Evolutionary conservation across 179 eudicot genomes (phyloP).

Genomic region (Carnegiea gigantea): DNA sequence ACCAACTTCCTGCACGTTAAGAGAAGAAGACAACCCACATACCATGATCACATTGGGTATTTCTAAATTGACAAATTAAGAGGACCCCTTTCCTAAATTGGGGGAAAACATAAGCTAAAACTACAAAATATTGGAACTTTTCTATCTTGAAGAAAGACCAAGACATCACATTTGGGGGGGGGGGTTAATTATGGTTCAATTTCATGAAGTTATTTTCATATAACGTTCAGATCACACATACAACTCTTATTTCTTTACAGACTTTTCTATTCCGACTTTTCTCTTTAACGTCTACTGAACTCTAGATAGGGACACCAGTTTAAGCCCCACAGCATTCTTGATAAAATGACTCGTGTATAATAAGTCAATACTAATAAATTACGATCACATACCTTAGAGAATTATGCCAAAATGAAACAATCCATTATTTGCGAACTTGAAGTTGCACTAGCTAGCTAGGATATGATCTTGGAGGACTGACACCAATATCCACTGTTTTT

Average conservation of each 20-base stretch:
- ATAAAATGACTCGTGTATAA: no score
- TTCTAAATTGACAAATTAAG: background rate
- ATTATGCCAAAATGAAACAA: background rate
- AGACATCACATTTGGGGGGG: background rate
- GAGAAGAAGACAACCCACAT: background rate
- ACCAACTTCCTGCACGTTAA: slow-evolving; percentile 18
- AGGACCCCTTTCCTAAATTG: background rate
- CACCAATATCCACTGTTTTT: background rate
- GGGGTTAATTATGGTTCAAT: no score
- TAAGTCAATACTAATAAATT: no score
- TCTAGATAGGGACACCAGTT: no score
- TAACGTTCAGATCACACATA: no score
- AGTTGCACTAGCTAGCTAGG: background rate
- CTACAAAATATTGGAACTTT: background rate
- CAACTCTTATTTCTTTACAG: no score
- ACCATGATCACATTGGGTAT: background rate
- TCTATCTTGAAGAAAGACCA: background rate
- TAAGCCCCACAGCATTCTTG: no score
- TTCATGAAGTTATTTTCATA: no score
- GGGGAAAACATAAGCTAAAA: background rate
- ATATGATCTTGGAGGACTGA: slow-evolving; percentile 8
- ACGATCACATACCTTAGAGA: background rate
- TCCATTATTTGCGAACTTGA: background rate
- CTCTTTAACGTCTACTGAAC: no score
- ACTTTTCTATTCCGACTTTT: no score